Conservation (phyloP, 768 basidiomycete genomes). For the Lactarius deliciosus region DNA sequence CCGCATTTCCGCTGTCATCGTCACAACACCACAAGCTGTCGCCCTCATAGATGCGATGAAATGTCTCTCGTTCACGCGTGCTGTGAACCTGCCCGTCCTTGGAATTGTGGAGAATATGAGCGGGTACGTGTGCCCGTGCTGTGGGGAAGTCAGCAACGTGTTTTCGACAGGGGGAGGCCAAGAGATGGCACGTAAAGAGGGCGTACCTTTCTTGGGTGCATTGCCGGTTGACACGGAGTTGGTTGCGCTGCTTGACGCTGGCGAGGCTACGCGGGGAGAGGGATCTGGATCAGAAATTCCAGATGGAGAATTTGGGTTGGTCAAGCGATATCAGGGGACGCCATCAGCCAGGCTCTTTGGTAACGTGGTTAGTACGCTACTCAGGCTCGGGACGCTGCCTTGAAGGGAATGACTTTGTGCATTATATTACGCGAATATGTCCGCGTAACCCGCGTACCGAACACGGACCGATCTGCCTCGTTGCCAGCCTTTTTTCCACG, state of each 20-base stretch:
- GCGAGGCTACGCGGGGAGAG: slow-evolving; percentile 34
- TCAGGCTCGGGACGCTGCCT: slow-evolving; percentile 39
- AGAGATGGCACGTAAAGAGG: slow-evolving; percentile 78
- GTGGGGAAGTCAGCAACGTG: slow-evolving; percentile 91
- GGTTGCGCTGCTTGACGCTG: slow-evolving; percentile 79
- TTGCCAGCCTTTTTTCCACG: not conserved
- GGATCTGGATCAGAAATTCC: slow-evolving; percentile 25
- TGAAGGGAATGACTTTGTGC: not conserved
- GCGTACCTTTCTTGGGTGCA: slow-evolving; percentile 75
- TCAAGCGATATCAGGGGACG: slow-evolving; percentile 65
- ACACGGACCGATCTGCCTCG: slow-evolving; percentile 13
- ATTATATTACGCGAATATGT: not conserved
- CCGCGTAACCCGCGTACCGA: not conserved
- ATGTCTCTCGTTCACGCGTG: slow-evolving; percentile 91
- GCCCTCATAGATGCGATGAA: slow-evolving; percentile 95
- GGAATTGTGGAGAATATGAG: slow-evolving; percentile 99
- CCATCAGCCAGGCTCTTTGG: slow-evolving; percentile 68
- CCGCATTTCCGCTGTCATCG: slow-evolving; percentile 80
- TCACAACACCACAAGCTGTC: slow-evolving; percentile 97
- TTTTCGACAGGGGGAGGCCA: slow-evolving; percentile 94
- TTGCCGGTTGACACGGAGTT: slow-evolving; percentile 93
- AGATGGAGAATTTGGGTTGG: slow-evolving; percentile 46
- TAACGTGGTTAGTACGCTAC: slow-evolving; percentile 50
- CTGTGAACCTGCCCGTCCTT: slow-evolving; percentile 81
- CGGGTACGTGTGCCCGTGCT: slow-evolving; percentile 96